A percentile compares a stretch with the other conserved stretches of the same genome.
phyloP scores from a whole-genome alignment of 768 basidiomycete genomes.

The Pleurotus platypus region DNA sequence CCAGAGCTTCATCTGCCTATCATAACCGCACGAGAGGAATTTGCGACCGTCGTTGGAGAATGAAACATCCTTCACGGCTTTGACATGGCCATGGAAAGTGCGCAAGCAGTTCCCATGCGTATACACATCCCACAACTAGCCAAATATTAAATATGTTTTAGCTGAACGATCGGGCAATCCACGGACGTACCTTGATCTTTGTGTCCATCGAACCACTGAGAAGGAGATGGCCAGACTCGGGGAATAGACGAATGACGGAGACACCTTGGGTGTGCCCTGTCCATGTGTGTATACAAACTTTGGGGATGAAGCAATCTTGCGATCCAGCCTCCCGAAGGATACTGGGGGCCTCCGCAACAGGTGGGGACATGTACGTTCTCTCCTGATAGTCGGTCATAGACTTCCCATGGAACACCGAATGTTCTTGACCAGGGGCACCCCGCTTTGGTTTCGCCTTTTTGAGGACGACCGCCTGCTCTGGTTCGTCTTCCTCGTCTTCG shows the following conservation, averaged over 20 bases:
- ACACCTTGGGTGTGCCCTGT: conserved; percentile 97
- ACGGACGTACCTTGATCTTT: conserved; percentile 78
- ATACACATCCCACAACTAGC: conserved; percentile 97
- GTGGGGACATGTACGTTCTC: conserved; percentile 96
- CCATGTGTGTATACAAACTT: conserved; percentile 95
- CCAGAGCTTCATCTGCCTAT: conserved; percentile 98
- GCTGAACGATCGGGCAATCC: neutral
- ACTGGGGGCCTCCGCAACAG: conserved; percentile 82
- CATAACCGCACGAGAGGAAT: conserved; percentile 92
- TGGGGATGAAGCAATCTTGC: conserved; percentile 92
- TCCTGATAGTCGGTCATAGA: conserved; percentile 97
- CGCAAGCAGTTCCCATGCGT: conserved; percentile 94
- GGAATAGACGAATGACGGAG: conserved; percentile 90
- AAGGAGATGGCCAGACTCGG: conserved; percentile 87
- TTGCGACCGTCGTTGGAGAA: conserved; percentile 91
- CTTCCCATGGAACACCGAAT: conserved; percentile 96
- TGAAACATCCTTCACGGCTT: conserved; percentile 93
- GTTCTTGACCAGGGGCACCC: conserved; percentile 82
- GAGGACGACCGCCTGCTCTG: conserved; percentile 51
- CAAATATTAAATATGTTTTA: conserved; percentile 3
- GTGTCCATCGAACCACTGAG: conserved; percentile 98
- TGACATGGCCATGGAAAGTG: conserved; percentile 95
- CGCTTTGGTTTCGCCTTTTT: conserved; percentile 80
- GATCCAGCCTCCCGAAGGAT: conserved; percentile 76
- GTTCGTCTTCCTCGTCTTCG: conserved; percentile 62